Evolutionary conservation across 2,329 filamentous ascomycete species (phyloP).

Genomic region (Fusarium nurragi): DNA sequence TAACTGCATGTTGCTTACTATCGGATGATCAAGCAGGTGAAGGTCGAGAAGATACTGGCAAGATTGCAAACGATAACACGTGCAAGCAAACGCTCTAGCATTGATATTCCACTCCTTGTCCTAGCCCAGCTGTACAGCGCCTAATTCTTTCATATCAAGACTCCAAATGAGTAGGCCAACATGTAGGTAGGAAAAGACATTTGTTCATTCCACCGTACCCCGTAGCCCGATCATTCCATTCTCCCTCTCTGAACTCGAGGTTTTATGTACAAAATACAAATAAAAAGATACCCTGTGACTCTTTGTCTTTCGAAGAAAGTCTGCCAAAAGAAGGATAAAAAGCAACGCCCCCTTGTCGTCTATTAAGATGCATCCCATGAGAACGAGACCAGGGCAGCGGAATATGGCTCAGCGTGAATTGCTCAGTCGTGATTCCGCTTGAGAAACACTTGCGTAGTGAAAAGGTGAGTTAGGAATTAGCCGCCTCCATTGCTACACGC

Average conservation of each 20-base stretch:
- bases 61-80: background rate
- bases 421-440: background rate
- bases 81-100: constrained; percentile 25
- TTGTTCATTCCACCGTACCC: constrained; percentile 12
- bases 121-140: constrained; percentile 35
- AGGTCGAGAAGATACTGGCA: background rate
- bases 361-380: constrained; percentile 26
- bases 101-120: constrained; percentile 26
- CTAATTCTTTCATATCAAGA: constrained; percentile 28
- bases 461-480: constrained; percentile 11
- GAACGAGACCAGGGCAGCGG: background rate
- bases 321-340: constrained; percentile 12
- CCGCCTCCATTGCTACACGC: constrained; percentile 44
- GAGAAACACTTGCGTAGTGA: background rate
- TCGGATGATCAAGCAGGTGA: background rate
- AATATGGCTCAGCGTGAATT: background rate
- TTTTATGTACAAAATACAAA: constrained; percentile 26
- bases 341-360: constrained; percentile 26
- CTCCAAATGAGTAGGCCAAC: constrained; percentile 27
- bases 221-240: constrained; percentile 13
- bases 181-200: constrained; percentile 2
- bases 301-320: constrained; percentile 23
- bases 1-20: background rate
- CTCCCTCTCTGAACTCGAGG: constrained; percentile 9
- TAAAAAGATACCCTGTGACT: constrained; percentile 12